These are phyloP conservation scores for Acephala macrosclerotiorum DNA, from an alignment of 2,329 filamentous ascomycete genomes.

Conservation along the genomic window DNA sequence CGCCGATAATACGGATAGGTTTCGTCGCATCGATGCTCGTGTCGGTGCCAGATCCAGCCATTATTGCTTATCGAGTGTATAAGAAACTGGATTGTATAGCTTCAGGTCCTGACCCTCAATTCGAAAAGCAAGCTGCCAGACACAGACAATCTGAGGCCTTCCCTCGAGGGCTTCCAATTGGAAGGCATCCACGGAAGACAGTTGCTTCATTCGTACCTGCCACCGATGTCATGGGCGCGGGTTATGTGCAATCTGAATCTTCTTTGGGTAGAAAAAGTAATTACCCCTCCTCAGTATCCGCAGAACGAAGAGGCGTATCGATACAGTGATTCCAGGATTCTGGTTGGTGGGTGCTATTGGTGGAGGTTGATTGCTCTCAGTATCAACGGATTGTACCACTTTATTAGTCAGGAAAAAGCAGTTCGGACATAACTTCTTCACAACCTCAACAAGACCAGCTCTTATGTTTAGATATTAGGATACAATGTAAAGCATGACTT, in stretches of 20 bases:
- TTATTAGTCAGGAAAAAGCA: background rate
- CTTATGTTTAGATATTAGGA: background rate
- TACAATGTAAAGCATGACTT: conserved; percentile 48
- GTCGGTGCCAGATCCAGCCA: background rate
- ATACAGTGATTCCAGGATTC: background rate
- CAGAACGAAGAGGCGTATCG: background rate
- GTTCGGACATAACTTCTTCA: background rate
- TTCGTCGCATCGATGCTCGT: background rate
- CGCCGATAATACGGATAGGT: conserved; percentile 42
- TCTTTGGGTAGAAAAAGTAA: conserved; percentile 7
- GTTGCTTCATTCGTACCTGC: conserved; percentile 3
- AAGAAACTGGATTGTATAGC: no score
- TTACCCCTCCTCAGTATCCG: conserved; percentile 1
- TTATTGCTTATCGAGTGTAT: background rate
- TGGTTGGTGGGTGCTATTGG: background rate
- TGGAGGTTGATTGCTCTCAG: no score
- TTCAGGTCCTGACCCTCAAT: no score
- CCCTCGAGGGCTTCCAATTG: background rate
- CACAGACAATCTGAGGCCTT: background rate
- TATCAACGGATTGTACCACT: background rate
- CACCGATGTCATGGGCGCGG: background rate
- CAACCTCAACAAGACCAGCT: background rate
- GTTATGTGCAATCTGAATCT: background rate
- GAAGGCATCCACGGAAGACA: background rate
- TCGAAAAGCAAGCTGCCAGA: background rate